Percentiles rank a stretch among this genome's conserved stretches.
Conservation (phyloP, 148 eudicot species). For the Heliamphora exappendiculata region DNA sequence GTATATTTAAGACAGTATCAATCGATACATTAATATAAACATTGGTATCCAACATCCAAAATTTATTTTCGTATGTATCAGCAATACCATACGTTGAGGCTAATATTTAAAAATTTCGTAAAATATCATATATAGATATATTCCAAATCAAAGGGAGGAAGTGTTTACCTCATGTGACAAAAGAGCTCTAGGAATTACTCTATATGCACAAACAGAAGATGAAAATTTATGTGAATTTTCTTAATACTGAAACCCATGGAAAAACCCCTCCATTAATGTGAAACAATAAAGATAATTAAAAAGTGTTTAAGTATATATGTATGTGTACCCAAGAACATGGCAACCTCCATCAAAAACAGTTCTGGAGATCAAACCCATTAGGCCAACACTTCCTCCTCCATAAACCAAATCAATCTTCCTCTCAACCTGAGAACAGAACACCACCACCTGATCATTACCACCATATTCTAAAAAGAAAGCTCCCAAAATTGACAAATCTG, state of each 20-base stretch:
- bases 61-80: too few relatives aligned
- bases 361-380: slow-evolving; percentile 74
- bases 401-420: slow-evolving; percentile 60
- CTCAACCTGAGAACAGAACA: slow-evolving; percentile 36
- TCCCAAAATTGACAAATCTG: not conserved
- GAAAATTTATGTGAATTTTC: not conserved
- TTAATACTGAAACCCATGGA: not conserved
- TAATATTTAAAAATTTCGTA: too few relatives aligned
- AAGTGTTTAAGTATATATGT: not conserved
- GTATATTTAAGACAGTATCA: too few relatives aligned
- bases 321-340: slow-evolving; percentile 66
- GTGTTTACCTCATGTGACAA: slow-evolving; percentile 49
- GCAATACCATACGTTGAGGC: too few relatives aligned
- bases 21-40: too few relatives aligned
- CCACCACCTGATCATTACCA: not conserved
- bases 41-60: too few relatives aligned
- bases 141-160: slow-evolving; percentile 4
- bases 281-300: not conserved
- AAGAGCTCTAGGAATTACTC: slow-evolving; percentile 63
- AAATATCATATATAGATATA: not conserved
- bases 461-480: not conserved
- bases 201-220: slow-evolving; percentile 21
- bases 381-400: slow-evolving; percentile 80
- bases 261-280: not conserved
- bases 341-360: slow-evolving; percentile 68